Evolutionary conservation across 257 asterid species (phyloP), one percentile per base, ranked within the genome.

Genomic region (Scutellaria barbata): DNA sequence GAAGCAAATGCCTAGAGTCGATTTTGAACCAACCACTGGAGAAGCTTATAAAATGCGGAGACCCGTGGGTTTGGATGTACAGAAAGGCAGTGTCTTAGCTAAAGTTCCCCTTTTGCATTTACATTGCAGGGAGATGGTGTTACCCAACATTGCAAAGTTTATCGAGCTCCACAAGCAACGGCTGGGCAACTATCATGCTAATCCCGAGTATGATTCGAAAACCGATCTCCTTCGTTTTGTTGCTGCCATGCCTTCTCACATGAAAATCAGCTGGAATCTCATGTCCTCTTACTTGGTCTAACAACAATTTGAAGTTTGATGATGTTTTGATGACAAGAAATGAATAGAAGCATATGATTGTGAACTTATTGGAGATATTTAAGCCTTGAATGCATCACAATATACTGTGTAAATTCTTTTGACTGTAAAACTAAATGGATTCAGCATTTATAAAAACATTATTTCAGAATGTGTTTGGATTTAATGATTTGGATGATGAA

Each of bases 211-310:
- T 45, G 81, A 71, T 42, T 60, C 82, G 20, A 83, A 82, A 58
- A 82, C 88, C 5, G 87, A 88, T 71, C 47, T 85, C 69, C 89
- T 89, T 47, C 95, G 96, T 1, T 89, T 94, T 66, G 93, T 94
- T 54, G 98, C 92, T 5, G 73, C 92, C 2, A 85, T 94, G 98
- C 96, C 98, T 10, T 84, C 96, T 69, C 99, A 89, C 77, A 94
- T 91, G 96, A 88, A 94, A 76, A 94, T 88, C 69, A 91, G 98
- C 78, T 91, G 99, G 99, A 94, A 91, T 72, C 88, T 87, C 79
- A 89, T 89, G 90, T 84, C 88, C 62, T 81, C 89, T 22, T 85
- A 76, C 81, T 79, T 87, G 84, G 78, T 82, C 17, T 87, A 70
- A 74, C 13, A 16, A 58, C 18, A 10, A 12, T 25, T 57, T 57